These are phyloP conservation scores for Macaranga tanarius DNA, from an alignment of 441 rosid genomes.

Conservation along the genomic window DNA sequence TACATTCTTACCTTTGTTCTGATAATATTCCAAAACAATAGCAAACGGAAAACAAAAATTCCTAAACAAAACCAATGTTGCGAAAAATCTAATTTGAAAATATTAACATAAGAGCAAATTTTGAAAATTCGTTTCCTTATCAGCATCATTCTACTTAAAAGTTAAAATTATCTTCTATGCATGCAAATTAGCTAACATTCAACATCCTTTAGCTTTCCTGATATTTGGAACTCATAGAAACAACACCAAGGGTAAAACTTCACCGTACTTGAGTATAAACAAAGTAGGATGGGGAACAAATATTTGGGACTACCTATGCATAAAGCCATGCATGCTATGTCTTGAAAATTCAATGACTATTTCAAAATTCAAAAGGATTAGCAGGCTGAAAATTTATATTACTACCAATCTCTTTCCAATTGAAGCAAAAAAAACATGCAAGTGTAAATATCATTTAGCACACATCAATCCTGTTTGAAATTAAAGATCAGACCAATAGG, in stretches of 20 bases:
- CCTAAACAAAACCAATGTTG: background rate
- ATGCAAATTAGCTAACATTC: background rate
- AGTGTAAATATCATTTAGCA: background rate
- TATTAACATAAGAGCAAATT: background rate
- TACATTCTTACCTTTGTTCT: background rate
- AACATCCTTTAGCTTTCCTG: background rate
- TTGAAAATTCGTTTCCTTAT: background rate
- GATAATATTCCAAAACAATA: background rate
- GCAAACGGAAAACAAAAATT: background rate
- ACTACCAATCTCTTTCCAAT: background rate
- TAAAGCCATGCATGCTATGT: background rate
- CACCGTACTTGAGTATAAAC: background rate
- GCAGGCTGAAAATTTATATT: background rate
- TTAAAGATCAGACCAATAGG: too few relatives aligned
- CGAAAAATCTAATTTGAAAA: background rate
- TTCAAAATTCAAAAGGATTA: background rate
- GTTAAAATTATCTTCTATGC: background rate
- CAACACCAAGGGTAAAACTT: background rate
- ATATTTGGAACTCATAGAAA: background rate
- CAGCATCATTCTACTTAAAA: background rate
- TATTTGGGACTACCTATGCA: background rate
- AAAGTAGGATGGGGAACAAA: background rate
- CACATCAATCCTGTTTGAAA: too few relatives aligned
- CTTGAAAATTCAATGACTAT: background rate
- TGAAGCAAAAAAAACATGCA: background rate